These are phyloP conservation scores for Trifolium subterraneum DNA, from an alignment of 306 rosid genomes.

Conservation along the genomic window DNA sequence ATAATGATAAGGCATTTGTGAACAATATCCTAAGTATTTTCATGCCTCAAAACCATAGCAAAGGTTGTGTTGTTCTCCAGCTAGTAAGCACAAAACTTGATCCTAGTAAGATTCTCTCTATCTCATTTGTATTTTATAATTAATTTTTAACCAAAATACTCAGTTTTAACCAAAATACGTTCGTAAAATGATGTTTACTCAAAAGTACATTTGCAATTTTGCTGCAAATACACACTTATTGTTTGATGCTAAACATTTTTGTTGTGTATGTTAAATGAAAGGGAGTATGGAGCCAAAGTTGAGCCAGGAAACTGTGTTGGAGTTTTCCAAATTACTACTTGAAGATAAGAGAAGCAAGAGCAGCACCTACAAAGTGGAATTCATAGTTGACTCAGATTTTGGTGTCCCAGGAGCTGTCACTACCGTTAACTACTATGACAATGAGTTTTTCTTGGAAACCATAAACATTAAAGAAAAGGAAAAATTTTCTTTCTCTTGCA, in stretches of 20 bases:
- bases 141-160: too few relatives aligned
- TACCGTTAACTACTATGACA: conserved; percentile 33
- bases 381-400: conserved; percentile 52
- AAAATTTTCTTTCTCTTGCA: conserved; percentile 44
- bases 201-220: too few relatives aligned
- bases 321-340: conserved; percentile 30
- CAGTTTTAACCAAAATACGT: too few relatives aligned
- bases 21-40: conserved; percentile 19
- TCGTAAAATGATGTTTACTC: too few relatives aligned
- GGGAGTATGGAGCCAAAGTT: conserved; percentile 48
- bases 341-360: conserved; percentile 13
- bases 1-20: conserved; percentile 5
- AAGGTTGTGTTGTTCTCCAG: conserved; percentile 43
- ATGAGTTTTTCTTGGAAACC: conserved; percentile 53
- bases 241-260: not conserved
- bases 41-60: conserved; percentile 1
- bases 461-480: conserved; percentile 27
- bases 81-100: conserved; percentile 51
- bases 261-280: conserved; percentile 4
- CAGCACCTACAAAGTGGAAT: conserved; percentile 39
- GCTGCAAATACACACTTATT: not conserved
- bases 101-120: conserved; percentile 37
- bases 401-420: conserved; percentile 57
- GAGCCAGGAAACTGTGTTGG: conserved; percentile 47
- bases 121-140: too few relatives aligned